These are phyloP conservation scores for Neonectria neomacrospora DNA, from an alignment of 2,329 filamentous ascomycete species.

Conservation along the genomic window DNA sequence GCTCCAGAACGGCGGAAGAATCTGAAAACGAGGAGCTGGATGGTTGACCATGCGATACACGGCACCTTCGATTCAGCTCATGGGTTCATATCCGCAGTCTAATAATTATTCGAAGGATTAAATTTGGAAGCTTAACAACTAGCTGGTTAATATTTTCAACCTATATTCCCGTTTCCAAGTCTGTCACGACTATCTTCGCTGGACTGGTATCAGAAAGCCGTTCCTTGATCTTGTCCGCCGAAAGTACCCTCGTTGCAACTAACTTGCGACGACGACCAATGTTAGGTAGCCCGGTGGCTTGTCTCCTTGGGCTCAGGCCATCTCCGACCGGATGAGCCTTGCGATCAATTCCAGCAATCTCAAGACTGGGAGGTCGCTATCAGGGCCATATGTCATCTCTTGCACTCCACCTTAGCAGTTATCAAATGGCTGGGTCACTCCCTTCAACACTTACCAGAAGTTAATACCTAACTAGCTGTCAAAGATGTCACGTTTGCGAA, in stretches of 20 bases:
- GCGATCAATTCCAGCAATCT: neutral
- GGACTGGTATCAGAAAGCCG: neutral
- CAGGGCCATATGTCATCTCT: neutral
- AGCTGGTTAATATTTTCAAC: too few species aligned
- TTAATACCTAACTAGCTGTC: constrained; percentile 4
- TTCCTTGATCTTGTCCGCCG: constrained; percentile 1
- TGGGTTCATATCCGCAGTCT: too few species aligned
- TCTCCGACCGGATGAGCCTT: constrained; percentile 6
- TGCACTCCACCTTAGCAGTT: constrained; percentile 11
- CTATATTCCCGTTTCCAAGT: neutral
- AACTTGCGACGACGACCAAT: neutral
- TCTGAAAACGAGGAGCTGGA: neutral
- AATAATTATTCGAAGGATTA: too few species aligned
- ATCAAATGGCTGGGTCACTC: constrained; percentile 16
- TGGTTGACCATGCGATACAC: too few species aligned
- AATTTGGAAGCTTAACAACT: too few species aligned
- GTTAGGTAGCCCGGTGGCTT: neutral
- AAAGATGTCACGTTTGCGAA: constrained; percentile 1
- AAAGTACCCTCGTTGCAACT: constrained; percentile 1
- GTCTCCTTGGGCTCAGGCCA: constrained; percentile 6
- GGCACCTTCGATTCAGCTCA: too few species aligned
- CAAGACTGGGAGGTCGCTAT: neutral
- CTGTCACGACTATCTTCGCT: neutral
- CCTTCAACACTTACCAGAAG: constrained; percentile 2
- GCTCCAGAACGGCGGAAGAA: neutral